Evolutionary conservation across 2,329 filamentous ascomycete species (phyloP).

Genomic region (Diplodia sapinea): DNA sequence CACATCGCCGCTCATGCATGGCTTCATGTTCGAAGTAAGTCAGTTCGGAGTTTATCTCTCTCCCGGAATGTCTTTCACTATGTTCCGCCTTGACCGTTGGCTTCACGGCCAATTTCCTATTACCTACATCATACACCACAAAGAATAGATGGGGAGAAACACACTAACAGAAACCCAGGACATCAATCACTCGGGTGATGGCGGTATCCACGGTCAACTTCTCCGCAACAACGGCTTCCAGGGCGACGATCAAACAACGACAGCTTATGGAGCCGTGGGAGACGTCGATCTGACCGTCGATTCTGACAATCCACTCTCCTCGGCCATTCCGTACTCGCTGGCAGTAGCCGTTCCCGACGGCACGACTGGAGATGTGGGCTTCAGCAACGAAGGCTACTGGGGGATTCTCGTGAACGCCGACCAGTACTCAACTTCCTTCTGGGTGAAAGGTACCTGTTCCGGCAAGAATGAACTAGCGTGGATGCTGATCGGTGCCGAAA

Average conservation of each 20-base stretch:
- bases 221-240: constrained; percentile 32
- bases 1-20: constrained; percentile 49
- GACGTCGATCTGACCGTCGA: constrained; percentile 37
- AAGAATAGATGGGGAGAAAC: too few species aligned
- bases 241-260: constrained; percentile 34
- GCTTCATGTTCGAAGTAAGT: constrained; percentile 51
- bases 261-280: constrained; percentile 42
- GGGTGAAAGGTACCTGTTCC: constrained; percentile 36
- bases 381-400: constrained; percentile 32
- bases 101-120: too few species aligned
- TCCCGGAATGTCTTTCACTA: neutral
- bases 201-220: constrained; percentile 32
- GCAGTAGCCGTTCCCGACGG: constrained; percentile 15
- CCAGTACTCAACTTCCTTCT: constrained; percentile 30
- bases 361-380: constrained; percentile 23
- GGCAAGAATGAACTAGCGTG: neutral
- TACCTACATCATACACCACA: too few species aligned
- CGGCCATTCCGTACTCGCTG: constrained; percentile 29
- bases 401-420: constrained; percentile 29
- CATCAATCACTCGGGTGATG: constrained; percentile 32
- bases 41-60: too few species aligned
- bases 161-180: constrained; percentile 18
- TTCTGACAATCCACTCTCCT: constrained; percentile 13
- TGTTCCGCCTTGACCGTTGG: too few species aligned
- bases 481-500: constrained; percentile 34